phyloP scores from a whole-genome alignment of 2,329 filamentous ascomycete genomes.

The Botrytis pseudocinerea region DNA sequence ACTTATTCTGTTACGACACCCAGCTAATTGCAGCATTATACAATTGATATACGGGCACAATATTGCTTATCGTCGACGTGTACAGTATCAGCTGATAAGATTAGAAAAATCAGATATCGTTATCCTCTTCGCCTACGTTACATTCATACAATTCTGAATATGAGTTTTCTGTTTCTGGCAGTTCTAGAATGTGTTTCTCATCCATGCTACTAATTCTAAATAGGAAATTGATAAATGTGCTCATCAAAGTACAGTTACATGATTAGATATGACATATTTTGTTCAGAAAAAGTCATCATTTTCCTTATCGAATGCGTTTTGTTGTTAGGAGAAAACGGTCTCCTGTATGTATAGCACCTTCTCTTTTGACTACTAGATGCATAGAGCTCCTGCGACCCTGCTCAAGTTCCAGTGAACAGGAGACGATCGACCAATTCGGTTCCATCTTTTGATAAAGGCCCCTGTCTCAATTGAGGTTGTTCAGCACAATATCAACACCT shows the following conservation, averaged over 20 bases:
- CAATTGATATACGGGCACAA: no score
- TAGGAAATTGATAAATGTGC: background rate
- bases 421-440: background rate
- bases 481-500: background rate
- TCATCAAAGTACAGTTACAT: background rate
- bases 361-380: background rate
- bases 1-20: background rate
- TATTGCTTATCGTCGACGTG: background rate
- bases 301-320: background rate
- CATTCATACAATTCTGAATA: background rate
- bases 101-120: background rate
- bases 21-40: background rate
- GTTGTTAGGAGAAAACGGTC: background rate
- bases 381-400: background rate
- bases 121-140: background rate
- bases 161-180: background rate
- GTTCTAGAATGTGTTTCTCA: background rate
- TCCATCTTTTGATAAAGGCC: background rate
- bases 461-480: background rate
- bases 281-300: no score
- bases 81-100: background rate
- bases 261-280: background rate
- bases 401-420: background rate
- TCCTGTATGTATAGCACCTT: background rate
- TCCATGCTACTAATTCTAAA: background rate